Percentiles rank a stretch among this genome's conserved stretches.
Evolutionary conservation across 768 basidiomycete species (phyloP).

Genomic region (Dictyophora rubrovolvata): DNA sequence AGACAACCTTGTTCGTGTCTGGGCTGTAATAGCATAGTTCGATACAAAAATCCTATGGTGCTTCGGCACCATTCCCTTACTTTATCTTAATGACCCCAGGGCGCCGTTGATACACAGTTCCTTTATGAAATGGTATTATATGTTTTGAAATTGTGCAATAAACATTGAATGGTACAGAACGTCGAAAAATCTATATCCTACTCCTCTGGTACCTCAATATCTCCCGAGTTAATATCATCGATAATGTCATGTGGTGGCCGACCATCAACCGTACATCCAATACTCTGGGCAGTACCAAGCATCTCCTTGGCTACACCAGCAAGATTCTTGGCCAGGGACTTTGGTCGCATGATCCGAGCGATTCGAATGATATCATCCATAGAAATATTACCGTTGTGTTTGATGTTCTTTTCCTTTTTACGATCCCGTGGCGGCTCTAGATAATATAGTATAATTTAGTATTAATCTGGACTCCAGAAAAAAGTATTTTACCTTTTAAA

Average conservation of each 20-base stretch:
- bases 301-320: conserved; percentile 94
- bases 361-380: conserved; percentile 92
- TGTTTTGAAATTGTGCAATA: background rate
- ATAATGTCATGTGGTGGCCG: conserved; percentile 88
- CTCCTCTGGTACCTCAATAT: conserved; percentile 80
- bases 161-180: background rate
- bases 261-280: conserved; percentile 95
- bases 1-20: conserved; percentile 88
- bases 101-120: background rate
- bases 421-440: conserved; percentile 97
- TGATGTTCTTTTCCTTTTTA: conserved; percentile 99
- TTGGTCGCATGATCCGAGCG: conserved; percentile 90
- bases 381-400: conserved; percentile 89
- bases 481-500: conserved; percentile 74
- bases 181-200: conserved; percentile 27
- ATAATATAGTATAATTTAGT: conserved; percentile 9
- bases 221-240: conserved; percentile 74
- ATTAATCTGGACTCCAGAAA: background rate
- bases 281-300: conserved; percentile 90
- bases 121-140: background rate
- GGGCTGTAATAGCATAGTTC: conserved; percentile 46
- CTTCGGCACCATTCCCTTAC: background rate
- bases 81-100: no score
- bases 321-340: conserved; percentile 88
- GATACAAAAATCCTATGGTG: background rate